phyloP scores from a whole-genome alignment of 768 basidiomycete species.

The Lactifluus subvellereus region DNA sequence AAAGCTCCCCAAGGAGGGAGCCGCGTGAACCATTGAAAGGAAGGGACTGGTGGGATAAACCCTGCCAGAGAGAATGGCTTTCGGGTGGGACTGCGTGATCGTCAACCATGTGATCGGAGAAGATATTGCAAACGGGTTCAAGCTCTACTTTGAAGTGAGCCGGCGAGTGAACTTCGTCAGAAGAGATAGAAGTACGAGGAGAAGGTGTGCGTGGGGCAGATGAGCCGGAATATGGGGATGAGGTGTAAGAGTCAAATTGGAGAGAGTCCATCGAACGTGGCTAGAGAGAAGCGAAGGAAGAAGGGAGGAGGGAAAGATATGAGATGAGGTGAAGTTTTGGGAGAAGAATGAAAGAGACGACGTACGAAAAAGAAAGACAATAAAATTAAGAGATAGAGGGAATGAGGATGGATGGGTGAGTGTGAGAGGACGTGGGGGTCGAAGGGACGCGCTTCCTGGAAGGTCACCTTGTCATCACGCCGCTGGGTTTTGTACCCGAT shows the following conservation, averaged over 20 bases:
- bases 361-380: constrained; percentile 20
- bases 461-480: constrained; percentile 23
- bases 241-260: constrained; percentile 54
- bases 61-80: constrained; percentile 36
- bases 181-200: constrained; percentile 39
- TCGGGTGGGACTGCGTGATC: constrained; percentile 39
- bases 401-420: constrained; percentile 15
- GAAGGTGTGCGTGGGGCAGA: constrained; percentile 72
- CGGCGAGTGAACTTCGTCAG: constrained; percentile 28
- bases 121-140: constrained; percentile 47
- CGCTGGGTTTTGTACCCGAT: constrained; percentile 26
- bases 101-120: constrained; percentile 41
- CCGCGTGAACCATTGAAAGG: constrained; percentile 38
- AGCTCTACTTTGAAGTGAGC: constrained; percentile 40
- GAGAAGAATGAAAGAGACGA: constrained; percentile 18
- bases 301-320: constrained; percentile 13
- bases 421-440: constrained; percentile 22
- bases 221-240: constrained; percentile 54
- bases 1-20: constrained; percentile 67
- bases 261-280: constrained; percentile 37
- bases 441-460: constrained; percentile 25
- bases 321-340: neutral
- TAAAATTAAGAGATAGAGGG: constrained; percentile 23
- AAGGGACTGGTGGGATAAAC: constrained; percentile 29
- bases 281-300: constrained; percentile 17